Conservation (phyloP, 2,329 filamentous ascomycete genomes). For the Periconia macrospinosa region DNA sequence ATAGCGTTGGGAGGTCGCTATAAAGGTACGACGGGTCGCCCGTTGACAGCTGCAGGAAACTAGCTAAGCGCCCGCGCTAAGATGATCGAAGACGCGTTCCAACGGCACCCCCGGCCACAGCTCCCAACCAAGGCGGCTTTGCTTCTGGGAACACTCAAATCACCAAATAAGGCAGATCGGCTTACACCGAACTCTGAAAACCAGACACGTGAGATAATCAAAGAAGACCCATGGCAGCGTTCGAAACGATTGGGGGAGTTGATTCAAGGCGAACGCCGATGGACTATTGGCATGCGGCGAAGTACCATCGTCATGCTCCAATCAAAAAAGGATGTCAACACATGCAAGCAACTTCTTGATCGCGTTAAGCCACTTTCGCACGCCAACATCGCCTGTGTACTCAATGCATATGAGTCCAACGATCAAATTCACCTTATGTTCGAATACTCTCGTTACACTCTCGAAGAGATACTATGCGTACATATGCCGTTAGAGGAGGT, state of each 20-base stretch:
- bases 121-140: constrained; percentile 8
- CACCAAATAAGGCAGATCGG: background rate
- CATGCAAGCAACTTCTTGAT: constrained; percentile 1
- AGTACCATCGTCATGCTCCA: background rate
- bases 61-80: too few species aligned
- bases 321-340: background rate
- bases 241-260: constrained; percentile 1
- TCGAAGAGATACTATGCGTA: constrained; percentile 11
- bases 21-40: too few species aligned
- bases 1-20: too few species aligned
- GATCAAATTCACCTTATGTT: constrained; percentile 1
- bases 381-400: constrained; percentile 4
- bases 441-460: constrained; percentile 9
- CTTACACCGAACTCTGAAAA: too few species aligned
- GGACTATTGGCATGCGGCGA: background rate
- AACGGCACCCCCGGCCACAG: constrained; percentile 7
- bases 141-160: background rate
- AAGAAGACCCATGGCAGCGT: background rate
- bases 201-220: background rate
- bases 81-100: constrained; percentile 2
- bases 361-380: constrained; percentile 7
- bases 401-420: constrained; percentile 4
- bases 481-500: constrained; percentile 8
- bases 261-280: background rate
- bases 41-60: too few species aligned